Percentiles rank a stretch among this genome's conserved stretches.
These are phyloP conservation scores for Clavariopsis aquatica DNA, from an alignment of 495 filamentous ascomycete genomes.

Conservation along the genomic window DNA sequence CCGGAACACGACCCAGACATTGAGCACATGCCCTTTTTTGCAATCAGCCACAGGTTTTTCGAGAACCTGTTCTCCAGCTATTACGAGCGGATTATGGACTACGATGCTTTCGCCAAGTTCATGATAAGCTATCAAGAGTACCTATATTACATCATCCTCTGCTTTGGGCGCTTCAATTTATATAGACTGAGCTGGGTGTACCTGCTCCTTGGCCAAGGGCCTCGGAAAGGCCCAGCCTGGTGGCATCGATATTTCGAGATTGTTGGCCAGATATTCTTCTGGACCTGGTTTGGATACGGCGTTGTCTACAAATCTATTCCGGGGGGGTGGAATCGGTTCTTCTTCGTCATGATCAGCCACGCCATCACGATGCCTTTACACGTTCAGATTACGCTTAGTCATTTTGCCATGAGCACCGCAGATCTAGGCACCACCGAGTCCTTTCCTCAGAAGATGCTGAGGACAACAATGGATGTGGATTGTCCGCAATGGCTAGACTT, in stretches of 20 bases:
- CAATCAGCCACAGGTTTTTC: slow-evolving; percentile 85
- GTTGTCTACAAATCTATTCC: slow-evolving; percentile 78
- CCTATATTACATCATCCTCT: slow-evolving; percentile 82
- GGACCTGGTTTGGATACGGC: slow-evolving; percentile 90
- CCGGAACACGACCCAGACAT: slow-evolving; percentile 98
- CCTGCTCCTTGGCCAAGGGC: slow-evolving; percentile 73
- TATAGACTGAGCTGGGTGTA: slow-evolving; percentile 83
- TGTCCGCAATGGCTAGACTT: slow-evolving; percentile 96
- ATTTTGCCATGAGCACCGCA: slow-evolving; percentile 95
- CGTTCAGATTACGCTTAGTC: slow-evolving; percentile 92
- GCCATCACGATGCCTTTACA: slow-evolving; percentile 84
- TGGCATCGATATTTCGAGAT: slow-evolving; percentile 91
- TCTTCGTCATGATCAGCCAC: slow-evolving; percentile 84
- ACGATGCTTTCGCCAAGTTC: slow-evolving; percentile 73
- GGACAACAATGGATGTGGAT: slow-evolving; percentile 98
- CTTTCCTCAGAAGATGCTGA: slow-evolving; percentile 94
- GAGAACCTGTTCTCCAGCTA: slow-evolving; percentile 77
- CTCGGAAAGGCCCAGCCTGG: slow-evolving; percentile 77
- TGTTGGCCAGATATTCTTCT: slow-evolving; percentile 81
- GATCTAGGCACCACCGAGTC: slow-evolving; percentile 85
- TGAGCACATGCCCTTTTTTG: slow-evolving; percentile 94
- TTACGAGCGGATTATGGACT: slow-evolving; percentile 84
- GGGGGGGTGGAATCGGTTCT: slow-evolving; percentile 65
- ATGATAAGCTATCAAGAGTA: slow-evolving; percentile 76
- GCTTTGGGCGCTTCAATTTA: slow-evolving; percentile 89